Percentiles rank a stretch among this genome's conserved stretches.
phyloP scores from a whole-genome alignment of 441 rosid species.

The Hura crepitans region DNA sequence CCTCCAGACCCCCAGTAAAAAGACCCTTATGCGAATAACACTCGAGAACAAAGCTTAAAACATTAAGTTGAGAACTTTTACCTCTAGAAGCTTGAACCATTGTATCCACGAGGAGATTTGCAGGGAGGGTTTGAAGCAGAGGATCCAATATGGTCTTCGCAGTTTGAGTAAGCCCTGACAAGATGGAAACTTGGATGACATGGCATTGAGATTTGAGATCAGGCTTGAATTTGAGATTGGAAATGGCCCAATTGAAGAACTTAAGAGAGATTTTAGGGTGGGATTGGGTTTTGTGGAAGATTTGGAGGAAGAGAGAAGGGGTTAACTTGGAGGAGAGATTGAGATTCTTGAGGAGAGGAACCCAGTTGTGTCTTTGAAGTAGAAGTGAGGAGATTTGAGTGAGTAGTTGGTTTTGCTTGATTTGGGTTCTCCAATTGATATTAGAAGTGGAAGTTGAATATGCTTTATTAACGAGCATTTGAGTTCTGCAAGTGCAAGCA shows the following conservation, averaged over 20 bases:
- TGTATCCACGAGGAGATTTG: constrained; percentile 29
- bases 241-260: constrained; percentile 57
- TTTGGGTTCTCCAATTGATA: constrained; percentile 47
- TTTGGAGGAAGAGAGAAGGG: constrained; percentile 45
- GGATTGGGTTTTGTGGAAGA: constrained; percentile 45
- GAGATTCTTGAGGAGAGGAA: constrained; percentile 37
- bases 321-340: constrained; percentile 45
- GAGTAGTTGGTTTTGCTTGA: constrained; percentile 37
- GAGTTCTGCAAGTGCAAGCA: background rate
- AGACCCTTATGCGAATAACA: constrained; percentile 38
- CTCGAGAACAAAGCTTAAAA: constrained; percentile 45
- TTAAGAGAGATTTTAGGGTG: constrained; percentile 41
- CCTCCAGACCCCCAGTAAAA: constrained; percentile 42
- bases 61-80: constrained; percentile 31
- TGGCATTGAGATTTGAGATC: constrained; percentile 52
- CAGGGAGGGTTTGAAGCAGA: constrained; percentile 35
- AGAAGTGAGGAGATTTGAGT: constrained; percentile 54
- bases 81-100: constrained; percentile 46
- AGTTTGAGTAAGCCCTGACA: constrained; percentile 32
- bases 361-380: constrained; percentile 51
- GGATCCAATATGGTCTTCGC: constrained; percentile 36
- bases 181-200: constrained; percentile 31
- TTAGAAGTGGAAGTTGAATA: constrained; percentile 35
- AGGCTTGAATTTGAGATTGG: constrained; percentile 48
- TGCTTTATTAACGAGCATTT: constrained; percentile 24